Evolutionary conservation across 2,329 filamentous ascomycete genomes (phyloP).

Genomic region (Aureobasidium vineae): DNA sequence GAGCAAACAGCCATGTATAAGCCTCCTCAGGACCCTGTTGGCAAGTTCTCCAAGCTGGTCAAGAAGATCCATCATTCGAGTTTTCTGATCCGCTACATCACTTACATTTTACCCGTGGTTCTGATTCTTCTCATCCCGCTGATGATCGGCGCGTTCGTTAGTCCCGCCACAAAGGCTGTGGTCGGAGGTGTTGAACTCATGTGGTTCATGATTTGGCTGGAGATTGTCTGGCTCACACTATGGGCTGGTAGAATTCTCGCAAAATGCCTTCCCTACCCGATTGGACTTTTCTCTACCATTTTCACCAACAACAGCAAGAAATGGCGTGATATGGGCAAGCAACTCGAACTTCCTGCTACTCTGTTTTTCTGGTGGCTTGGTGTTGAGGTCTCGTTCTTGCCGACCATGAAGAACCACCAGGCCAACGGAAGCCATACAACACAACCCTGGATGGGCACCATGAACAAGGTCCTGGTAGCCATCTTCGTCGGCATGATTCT

Average conservation of each 20-base stretch:
- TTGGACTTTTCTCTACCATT: conserved; percentile 65
- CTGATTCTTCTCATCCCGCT: conserved; percentile 66
- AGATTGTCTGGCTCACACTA: conserved; percentile 86
- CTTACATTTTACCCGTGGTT: conserved; percentile 66
- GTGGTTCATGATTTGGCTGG: conserved; percentile 96
- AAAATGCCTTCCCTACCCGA: conserved; percentile 61
- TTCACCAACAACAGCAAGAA: conserved; percentile 89
- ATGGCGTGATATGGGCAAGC: conserved; percentile 83
- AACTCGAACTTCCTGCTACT: conserved; percentile 80
- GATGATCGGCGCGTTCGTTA: conserved; percentile 60
- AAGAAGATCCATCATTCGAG: conserved; percentile 65
- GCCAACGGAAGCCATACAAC: conserved; percentile 53
- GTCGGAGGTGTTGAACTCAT: conserved; percentile 73
- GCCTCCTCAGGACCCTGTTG: conserved; percentile 62
- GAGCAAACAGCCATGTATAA: conserved; percentile 64
- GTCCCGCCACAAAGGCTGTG: conserved; percentile 49
- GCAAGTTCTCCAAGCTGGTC: conserved; percentile 61
- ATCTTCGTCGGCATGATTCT: conserved; percentile 76
- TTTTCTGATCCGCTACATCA: conserved; percentile 66
- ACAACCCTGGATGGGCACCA: conserved; percentile 68
- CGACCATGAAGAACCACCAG: conserved; percentile 70
- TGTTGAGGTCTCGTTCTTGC: conserved; percentile 79
- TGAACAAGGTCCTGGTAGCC: conserved; percentile 83
- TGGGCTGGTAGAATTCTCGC: conserved; percentile 71
- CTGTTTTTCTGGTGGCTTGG: conserved; percentile 92